Base-by-base conservation (phyloP, 257 asterid genomes). In the Nicotiana knightiana region DNA sequence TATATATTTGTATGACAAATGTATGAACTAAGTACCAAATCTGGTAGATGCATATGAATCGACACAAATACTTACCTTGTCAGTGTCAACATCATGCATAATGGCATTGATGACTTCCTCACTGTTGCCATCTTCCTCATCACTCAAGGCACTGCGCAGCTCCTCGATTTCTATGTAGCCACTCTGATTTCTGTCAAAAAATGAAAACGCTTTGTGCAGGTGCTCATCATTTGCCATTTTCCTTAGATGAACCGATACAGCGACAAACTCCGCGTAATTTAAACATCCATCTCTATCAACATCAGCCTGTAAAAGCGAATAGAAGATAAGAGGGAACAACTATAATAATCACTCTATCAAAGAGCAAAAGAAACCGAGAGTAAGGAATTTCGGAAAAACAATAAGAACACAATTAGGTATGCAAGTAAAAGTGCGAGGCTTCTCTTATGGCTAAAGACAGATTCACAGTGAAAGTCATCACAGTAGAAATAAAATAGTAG, bases 191-290 rank as follows among this genome's bases (percentile, higher is more conserved):
- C 77, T 81, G 83, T 91, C 94, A n/a, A 91, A 91, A 80, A 87
- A 88, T 57, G 90, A 84, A 76, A 91, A 91, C 15, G 94, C 94
- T 85, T 85, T 87, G 83, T 87, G 93, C 55, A 91, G 85, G 87
- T 91, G 94, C 83, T 91, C 94, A 17, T 91, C 94, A 65, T 91
- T 91, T 57, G 91, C 91, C 90, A 91, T 88, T 83, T 87, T 89
- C 24, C 85, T 86, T 21, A 91, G 88, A 87, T 91, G 93, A 70
- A 91, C 90, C 1, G 89, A 86, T 48, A 91, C 89, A 4, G 91
- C 93, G 18, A 91, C 91, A 82, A 91, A 89, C 84, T 91, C 94
- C 76, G 84, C 89, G 6, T 88, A 91, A 79, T 87, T 86, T 82
- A 91, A 82, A 62, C 82, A 83, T 81, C 91, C 91, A 85, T 91